Base-by-base conservation (phyloP, 441 rosid species). In the Lepidium campestre region DNA sequence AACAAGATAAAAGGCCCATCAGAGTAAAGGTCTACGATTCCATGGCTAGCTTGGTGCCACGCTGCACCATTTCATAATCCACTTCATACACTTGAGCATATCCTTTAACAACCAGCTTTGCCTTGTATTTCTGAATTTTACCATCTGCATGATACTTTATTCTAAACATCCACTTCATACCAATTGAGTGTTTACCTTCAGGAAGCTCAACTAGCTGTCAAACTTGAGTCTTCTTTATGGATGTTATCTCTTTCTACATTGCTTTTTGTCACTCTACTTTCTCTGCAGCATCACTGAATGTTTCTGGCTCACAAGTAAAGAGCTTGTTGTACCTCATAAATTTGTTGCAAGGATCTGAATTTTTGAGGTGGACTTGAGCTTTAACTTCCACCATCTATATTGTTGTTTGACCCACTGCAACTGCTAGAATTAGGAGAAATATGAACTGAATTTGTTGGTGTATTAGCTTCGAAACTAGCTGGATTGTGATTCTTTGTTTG, bases 121-220 rank as follows among this genome's bases (percentile, higher is more conserved):
- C 13, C 3, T 44, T 61, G 10, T 44, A 42, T 6, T 60, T 60
- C 7, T 60, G 17, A 14, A 46, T 27, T 29, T 6, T 27, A 1
- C 44, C 56, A 62, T 62, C 29, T 46, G 14, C 22, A 7, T 29
- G 8, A 23, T 40, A 25, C 10, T 59, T 40, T 0, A 25, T 59
- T 14, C 5, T 59, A 59, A 57, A 57, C 12, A 75, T 53, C 68
- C 54, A 65, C 14, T 66, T 65, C 23, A 31, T 27, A 1, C 69
- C 54, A 27, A 71, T 54, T 5, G 46, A 32, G 23, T 59, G 49
- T 41, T 59, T 59, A 15, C 23, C 36, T 59, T 25, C 2, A 9
- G 15, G 47, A 22, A 37, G 22, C 8, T 23, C 40, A 27, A 59
- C 65, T 5, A 59, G 52, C 4, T 59, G 1, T 14, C 39, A 59